A percentile compares a stretch with the other conserved stretches of the same genome.
These are phyloP conservation scores for Aspergillus unguis DNA, from an alignment of 2,329 filamentous ascomycete genomes.

Conservation along the genomic window DNA sequence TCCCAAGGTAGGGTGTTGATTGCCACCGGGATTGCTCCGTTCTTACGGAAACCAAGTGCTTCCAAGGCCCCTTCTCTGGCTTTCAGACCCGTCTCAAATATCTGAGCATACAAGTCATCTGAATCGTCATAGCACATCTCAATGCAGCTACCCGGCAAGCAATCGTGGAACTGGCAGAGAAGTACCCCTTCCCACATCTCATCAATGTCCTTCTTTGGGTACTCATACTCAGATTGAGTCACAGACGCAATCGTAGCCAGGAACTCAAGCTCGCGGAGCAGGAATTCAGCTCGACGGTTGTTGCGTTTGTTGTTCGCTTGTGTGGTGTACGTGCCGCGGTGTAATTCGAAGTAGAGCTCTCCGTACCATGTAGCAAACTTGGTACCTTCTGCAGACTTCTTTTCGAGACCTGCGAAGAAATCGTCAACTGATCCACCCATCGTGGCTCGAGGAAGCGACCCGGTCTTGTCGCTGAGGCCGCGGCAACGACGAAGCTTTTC, in stretches of 20 bases:
- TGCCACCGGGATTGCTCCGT: conserved; percentile 51
- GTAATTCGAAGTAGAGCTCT: conserved; percentile 95
- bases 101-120: conserved; percentile 78
- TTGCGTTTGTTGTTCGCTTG: conserved; percentile 96
- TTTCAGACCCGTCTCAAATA: conserved; percentile 73
- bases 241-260: conserved; percentile 82
- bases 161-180: conserved; percentile 97
- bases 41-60: conserved; percentile 60
- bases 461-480: conserved; percentile 82
- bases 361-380: conserved; percentile 95
- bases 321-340: conserved; percentile 94
- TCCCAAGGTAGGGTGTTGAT: conserved; percentile 88
- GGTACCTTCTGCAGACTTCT: conserved; percentile 64
- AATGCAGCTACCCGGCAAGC: conserved; percentile 88
- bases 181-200: conserved; percentile 91
- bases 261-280: conserved; percentile 84
- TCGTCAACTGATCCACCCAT: conserved; percentile 89
- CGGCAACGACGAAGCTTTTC: conserved; percentile 93
- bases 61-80: conserved; percentile 67
- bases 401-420: conserved; percentile 82
- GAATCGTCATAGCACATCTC: conserved; percentile 99
- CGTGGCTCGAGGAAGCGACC: conserved; percentile 78
- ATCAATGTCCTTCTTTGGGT: conserved; percentile 91
- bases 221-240: conserved; percentile 67
- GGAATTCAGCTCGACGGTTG: conserved; percentile 79